These are phyloP conservation scores for Lactarius indigo DNA, from an alignment of 768 basidiomycete genomes.

Conservation along the genomic window DNA sequence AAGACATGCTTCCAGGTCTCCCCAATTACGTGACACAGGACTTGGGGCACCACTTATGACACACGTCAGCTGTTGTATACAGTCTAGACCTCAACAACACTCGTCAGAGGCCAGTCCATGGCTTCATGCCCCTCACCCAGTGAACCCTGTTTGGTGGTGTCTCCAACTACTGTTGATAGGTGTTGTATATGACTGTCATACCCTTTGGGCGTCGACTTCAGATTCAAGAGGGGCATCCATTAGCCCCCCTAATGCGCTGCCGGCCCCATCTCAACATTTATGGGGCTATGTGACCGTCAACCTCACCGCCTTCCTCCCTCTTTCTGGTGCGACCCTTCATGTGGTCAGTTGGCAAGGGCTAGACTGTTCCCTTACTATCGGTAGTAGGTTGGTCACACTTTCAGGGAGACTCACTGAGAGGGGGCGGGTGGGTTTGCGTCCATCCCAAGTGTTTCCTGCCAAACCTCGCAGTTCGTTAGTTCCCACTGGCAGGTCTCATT, in stretches of 20 bases:
- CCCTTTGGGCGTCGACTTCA: background rate
- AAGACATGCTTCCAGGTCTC: background rate
- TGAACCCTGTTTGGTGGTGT: background rate
- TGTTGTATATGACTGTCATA: background rate
- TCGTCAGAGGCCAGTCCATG: no score
- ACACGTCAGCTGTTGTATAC: no score
- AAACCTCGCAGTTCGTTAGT: background rate
- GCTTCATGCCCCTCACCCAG: background rate
- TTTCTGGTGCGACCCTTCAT: no score
- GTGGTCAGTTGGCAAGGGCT: background rate
- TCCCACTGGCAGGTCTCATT: fast-evolving
- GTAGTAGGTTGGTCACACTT: background rate
- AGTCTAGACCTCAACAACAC: no score
- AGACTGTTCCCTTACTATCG: background rate
- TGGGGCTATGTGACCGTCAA: background rate
- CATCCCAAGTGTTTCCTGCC: background rate
- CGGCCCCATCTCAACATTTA: background rate
- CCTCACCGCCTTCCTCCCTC: no score
- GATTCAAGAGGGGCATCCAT: background rate
- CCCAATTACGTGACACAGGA: background rate
- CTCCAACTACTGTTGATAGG: no score
- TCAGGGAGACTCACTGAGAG: no score
- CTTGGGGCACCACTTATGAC: no score
- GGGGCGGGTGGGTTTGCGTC: fast-evolving
- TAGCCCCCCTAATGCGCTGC: background rate